These are phyloP conservation scores for Cryptococcus hybrid DNA, from an alignment of 1,284 basidiomycete genomes.

Conservation along the genomic window DNA sequence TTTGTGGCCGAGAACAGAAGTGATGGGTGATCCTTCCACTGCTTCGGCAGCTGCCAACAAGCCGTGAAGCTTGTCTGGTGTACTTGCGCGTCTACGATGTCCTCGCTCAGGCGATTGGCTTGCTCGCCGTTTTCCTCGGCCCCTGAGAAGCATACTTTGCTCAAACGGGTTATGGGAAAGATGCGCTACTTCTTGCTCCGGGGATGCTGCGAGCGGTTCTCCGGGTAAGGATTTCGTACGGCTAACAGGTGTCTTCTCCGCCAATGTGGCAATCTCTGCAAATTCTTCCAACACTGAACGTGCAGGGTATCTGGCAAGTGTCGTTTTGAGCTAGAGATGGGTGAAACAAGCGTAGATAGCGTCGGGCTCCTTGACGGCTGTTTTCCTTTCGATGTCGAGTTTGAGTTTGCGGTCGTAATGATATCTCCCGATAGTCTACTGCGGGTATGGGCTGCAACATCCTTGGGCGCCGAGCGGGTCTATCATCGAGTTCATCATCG, in stretches of 20 bases:
- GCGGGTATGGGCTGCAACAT: background rate
- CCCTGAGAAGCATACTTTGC: constrained; percentile 4
- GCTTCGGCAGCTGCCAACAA: constrained; percentile 43
- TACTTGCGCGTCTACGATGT: constrained; percentile 21
- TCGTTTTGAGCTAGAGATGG: constrained; percentile 32
- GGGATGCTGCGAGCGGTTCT: constrained; percentile 18
- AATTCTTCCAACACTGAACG: constrained; percentile 45
- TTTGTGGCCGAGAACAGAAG: constrained; percentile 36
- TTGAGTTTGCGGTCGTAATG: background rate
- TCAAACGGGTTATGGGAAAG: constrained; percentile 17
- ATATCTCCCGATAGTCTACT: background rate
- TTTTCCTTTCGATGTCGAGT: constrained; percentile 3
- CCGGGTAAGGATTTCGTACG: constrained; percentile 28
- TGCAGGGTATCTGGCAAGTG: constrained; percentile 38
- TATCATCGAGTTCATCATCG: constrained; percentile 21
- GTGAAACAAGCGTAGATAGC: constrained; percentile 39
- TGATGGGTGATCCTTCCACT: constrained; percentile 41
- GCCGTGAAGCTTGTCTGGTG: constrained; percentile 40
- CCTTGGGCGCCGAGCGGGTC: background rate
- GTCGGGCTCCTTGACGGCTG: constrained; percentile 25
- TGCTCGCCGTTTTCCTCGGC: constrained; percentile 27
- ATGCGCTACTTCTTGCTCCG: constrained; percentile 10
- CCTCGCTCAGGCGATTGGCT: constrained; percentile 20
- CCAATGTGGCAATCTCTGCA: constrained; percentile 40
- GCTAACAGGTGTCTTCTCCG: constrained; percentile 35